Evolutionary conservation across 441 rosid genomes (phyloP), one percentile per base, ranked within the genome.

Genomic region (Dalechampia spathulata): DNA sequence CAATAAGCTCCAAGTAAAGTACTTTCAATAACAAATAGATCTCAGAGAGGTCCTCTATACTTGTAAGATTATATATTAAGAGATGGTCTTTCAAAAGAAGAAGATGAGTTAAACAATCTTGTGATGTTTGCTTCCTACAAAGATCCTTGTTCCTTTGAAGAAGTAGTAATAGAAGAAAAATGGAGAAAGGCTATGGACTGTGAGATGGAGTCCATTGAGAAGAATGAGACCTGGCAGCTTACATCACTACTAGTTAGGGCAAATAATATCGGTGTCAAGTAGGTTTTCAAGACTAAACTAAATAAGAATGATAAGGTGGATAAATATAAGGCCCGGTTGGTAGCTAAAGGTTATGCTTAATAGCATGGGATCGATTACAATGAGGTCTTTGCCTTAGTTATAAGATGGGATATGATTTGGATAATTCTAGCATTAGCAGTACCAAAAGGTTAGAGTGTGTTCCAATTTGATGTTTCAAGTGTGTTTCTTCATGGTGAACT

Each of bases 121-220:
- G 21, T 23, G 22, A 1, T 39, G 2, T 53, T 53, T 38, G 9
- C 46, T 16, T 53, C n/a, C 32, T 13, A 5, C 0, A 12, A 30
- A 30, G 26, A 47, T 39, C 48, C 57, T 0, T 6, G 5, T 2
- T 13, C 47, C 0, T 66, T 52, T 5, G 17, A 17, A 21, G 72
- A 67, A 14, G 62, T 23, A 0, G 34, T 43, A 0, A 1, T 8
- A 8, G 46, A 32, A 45, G 19, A 4, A 0, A 68, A 68, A 6
- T 58, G 52, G 61, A 62, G 16, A 39, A 32, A 8, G 2, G 61
- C 42, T 7, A 68, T 58, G 64, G 27, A 62, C 1, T 1, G 22
- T 0, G 56, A 68, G 28, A 68, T 62, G 6, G 6, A 38, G 27
- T 34, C 47, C 0, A 68, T 68, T 5, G 48, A 62, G 25, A 68